Base-by-base conservation (phyloP, 805 yeast genomes). In the Starmera dryadoides region DNA sequence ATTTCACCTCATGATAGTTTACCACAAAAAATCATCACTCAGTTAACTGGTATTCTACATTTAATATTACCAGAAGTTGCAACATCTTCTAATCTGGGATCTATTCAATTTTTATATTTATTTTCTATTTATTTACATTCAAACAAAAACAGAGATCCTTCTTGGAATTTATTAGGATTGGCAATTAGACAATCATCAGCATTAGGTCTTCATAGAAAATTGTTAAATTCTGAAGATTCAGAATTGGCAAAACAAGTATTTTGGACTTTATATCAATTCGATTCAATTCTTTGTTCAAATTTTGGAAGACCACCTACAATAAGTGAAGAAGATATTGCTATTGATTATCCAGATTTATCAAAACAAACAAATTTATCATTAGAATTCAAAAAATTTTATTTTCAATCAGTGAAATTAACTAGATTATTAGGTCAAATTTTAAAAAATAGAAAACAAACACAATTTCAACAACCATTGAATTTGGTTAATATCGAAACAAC, bases 171-270 rank as follows among this genome's bases (percentile, higher is more conserved):
- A 34, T 53, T 70, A 51, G 71, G 72, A 33, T 42, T 69, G 34
- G 76, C 77, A 7, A 60, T 69, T 1, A 57, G 72, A 37, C 77
- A 73, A 49, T 64, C 71, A 1, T 60, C 66, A 22, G 61, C 74
- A n/a, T 49, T 72, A n/a, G 77, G 77, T 1, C 50, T 71, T 3
- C 75, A 72, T 47, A 56, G 69, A 37, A 61, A 57, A 34, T 52
- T 63, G 22, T 63, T 61, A 8, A 58, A 57, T 33, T 38, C 34
- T 7, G 33, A 34, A 15, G 37, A 45, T 15, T 30, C 36, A 4
- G 57, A 61, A 3, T 47, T 69, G 29, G 56, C 65, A n/a, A 50
- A 51, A 6, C 60, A 56, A 34, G 37, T 57, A 2, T 53, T 58
- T 40, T 72, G 77, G 75, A 57, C 75, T 0, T 39, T 72, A 23